Base-by-base conservation (phyloP, 2,329 filamentous ascomycete species). In the Sphaerulina vaccinii region DNA sequence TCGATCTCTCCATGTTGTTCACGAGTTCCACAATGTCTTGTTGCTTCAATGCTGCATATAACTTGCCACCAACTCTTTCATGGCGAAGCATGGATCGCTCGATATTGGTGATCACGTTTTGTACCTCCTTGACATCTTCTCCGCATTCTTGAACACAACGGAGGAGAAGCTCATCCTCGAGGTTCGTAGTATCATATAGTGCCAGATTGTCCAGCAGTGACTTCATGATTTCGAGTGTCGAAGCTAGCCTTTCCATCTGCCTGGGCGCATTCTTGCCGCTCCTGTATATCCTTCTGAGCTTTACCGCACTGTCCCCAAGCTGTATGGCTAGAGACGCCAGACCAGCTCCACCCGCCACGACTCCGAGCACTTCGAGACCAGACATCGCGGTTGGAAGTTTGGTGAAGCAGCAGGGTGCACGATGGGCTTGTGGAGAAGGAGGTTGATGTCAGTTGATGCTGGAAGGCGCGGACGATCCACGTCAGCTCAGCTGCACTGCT, bases 241-340 rank as follows among this genome's bases (percentile, higher is more conserved):
- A 49, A 1, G 22, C 32, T 3, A 47, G 40, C 18, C 40, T 21
- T 22, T 44, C 10, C 2, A 56, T 29, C 10, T 16, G 45, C 18
- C 50, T 33, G 6, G 48, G 39, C 3, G 52, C 49, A 32, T 55
- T 18, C 16, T 40, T 52, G 37, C 48, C 35, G 5, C 22, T 50
- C 1, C 51, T 42, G 32, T 24, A 49, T 13, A 60, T 39, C 13
- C 13, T 22, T 33, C 48, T 46, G 0, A 58, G 24, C 49, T 58
- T 52, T 18, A n/a, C 19, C 2, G 40, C 51, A 19, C 44, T 55
- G 9, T 58, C 53, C 3, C 15, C 29, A 11, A 60, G 50, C 41
- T 60, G 58, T 5, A 58, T 43, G 7, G 50, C 38, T 2, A 60
- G 44, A 5, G 55, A 56, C 9, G 41, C 32, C 3, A 56, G 29